These are phyloP conservation scores for Monilinia vaccinii-corymbosi DNA, from an alignment of 2,329 filamentous ascomycete species.

Conservation along the genomic window DNA sequence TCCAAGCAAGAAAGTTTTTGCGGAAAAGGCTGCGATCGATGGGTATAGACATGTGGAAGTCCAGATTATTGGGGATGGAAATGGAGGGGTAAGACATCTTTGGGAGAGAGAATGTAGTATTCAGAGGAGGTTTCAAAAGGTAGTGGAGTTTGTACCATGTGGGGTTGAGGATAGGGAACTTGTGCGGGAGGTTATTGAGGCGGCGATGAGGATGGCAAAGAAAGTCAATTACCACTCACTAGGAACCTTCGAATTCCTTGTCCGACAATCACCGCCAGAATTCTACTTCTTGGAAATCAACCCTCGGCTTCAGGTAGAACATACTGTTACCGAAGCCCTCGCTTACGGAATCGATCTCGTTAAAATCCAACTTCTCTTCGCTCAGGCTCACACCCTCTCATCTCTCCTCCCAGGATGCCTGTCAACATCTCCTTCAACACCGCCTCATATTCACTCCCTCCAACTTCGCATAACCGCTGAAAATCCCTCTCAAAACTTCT, in stretches of 20 bases:
- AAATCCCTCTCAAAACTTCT: slow-evolving; percentile 36
- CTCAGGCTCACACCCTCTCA: slow-evolving; percentile 27
- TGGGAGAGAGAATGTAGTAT: slow-evolving; percentile 43
- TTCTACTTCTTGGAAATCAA: slow-evolving; percentile 32
- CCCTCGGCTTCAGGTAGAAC: slow-evolving; percentile 27
- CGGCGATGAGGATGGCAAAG: slow-evolving; percentile 45
- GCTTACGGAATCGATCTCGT: slow-evolving; percentile 26
- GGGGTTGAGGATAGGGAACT: slow-evolving; percentile 45
- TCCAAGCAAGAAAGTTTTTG: slow-evolving; percentile 48
- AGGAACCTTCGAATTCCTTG: slow-evolving; percentile 57
- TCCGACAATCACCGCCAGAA: slow-evolving; percentile 38
- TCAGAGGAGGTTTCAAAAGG: slow-evolving; percentile 43
- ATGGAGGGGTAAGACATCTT: slow-evolving; percentile 36
- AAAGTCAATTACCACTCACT: slow-evolving; percentile 47
- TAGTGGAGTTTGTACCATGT: slow-evolving; percentile 54
- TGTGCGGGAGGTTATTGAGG: slow-evolving; percentile 29
- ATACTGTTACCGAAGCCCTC: slow-evolving; percentile 33
- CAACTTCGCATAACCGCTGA: slow-evolving; percentile 38
- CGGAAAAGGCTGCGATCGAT: slow-evolving; percentile 47
- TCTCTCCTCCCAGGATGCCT: slow-evolving; percentile 29
- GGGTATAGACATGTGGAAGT: slow-evolving; percentile 47
- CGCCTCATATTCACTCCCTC: slow-evolving; percentile 31
- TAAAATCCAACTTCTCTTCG: slow-evolving; percentile 30
- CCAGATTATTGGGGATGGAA: slow-evolving; percentile 41
- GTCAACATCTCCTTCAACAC: slow-evolving; percentile 28